These are phyloP conservation scores for Venturia asperata DNA, from an alignment of 2,329 filamentous ascomycete genomes.

Conservation along the genomic window DNA sequence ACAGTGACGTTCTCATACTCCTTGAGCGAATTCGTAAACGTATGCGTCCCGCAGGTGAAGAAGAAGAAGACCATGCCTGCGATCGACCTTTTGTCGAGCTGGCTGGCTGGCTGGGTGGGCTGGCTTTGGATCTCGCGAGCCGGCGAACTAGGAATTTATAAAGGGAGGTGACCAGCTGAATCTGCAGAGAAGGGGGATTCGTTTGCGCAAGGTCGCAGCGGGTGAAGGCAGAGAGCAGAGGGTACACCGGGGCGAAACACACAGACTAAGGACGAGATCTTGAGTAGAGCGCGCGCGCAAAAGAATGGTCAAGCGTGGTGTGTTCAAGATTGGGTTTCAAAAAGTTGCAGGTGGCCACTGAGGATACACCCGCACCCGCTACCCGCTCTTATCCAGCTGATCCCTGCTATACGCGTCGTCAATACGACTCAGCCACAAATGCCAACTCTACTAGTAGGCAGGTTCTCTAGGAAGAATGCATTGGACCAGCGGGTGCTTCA, in stretches of 20 bases:
- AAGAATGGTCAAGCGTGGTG: not conserved
- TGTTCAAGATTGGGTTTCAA: not conserved
- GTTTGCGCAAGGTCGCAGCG: too few relatives aligned
- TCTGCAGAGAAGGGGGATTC: not conserved
- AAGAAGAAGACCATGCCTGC: conserved; percentile 38
- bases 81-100: not conserved
- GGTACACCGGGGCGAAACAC: too few relatives aligned
- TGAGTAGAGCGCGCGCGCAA: not conserved
- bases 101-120: too few relatives aligned
- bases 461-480: too few relatives aligned
- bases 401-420: not conserved
- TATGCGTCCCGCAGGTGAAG: conserved; percentile 39
- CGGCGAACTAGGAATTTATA: too few relatives aligned
- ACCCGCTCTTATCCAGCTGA: not conserved
- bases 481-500: too few relatives aligned
- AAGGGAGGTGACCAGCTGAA: not conserved
- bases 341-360: not conserved
- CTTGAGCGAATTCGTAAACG: conserved; percentile 39
- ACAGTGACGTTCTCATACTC: conserved; percentile 45
- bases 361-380: not conserved
- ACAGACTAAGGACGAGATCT: too few relatives aligned
- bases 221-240: too few relatives aligned
- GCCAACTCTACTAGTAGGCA: too few relatives aligned
- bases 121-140: too few relatives aligned
- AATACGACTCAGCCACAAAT: not conserved